Base-by-base conservation (phyloP, 2,329 filamentous ascomycete genomes). In the Aspergillus tamarii region DNA sequence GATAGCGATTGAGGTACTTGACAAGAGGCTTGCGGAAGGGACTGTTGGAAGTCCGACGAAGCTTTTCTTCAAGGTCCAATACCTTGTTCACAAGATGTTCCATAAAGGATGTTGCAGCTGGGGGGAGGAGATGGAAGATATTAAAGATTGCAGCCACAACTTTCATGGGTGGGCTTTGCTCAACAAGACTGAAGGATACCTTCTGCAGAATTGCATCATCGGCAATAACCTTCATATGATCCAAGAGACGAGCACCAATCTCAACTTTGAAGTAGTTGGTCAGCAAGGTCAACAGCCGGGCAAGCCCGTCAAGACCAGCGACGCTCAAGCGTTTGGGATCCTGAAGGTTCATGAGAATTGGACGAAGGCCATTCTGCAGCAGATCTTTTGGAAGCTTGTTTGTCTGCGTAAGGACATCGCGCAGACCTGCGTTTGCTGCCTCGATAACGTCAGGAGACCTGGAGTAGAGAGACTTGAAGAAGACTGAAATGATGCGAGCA, bases 251-350 rank as follows among this genome's bases (percentile, higher is more conserved):
- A 26, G 92, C 88, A 8, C 95, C 96, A 60, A 99, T 99, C 76
- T 99, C 95, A 0, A 98, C 94, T 79, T 99, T 99, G 81, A 99
- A 99, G 77, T 99, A 99, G 64, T 95, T 98, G 0, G 94, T 99
- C 21, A 99, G 83, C 2, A 99, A 84, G 67, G 95, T 94, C 64
- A 99, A 80, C 1, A 99, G 84, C 45, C 94, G 89, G 21, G 94
- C 94, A 36, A 99, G 83, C 30, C 96, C 96, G 75, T 98, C 94
- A 5, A 99, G 83, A 2, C 94, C 94, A 71, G 94, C 91, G 0
- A 94, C 91, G 23, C 89, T 96, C 23, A 99, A 83, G 62, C 94
- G 90, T 76, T 96, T 93, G 0, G 94, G 91, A 73, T 99, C 95
- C 69, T 97, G 94, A 3, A 99, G 85, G 74, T 96, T 99, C 74